Evolutionary conservation across 2,329 filamentous ascomycete genomes (phyloP).

Genomic region (Xylariomycetidae sp.): DNA sequence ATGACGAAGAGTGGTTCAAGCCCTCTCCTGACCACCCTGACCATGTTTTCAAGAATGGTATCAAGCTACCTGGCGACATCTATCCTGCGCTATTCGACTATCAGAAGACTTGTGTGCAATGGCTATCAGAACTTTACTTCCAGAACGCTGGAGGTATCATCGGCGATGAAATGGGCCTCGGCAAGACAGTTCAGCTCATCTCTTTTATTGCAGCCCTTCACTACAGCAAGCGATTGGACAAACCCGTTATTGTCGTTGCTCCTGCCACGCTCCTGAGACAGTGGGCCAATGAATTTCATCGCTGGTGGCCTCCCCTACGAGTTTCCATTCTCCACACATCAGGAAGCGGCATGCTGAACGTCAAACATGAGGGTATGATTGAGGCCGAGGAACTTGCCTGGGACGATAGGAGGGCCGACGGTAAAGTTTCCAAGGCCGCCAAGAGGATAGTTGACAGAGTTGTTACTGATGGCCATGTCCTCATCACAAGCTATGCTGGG

Average conservation of each 20-base stretch:
- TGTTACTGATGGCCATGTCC: constrained; percentile 77
- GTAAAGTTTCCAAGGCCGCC: constrained; percentile 62
- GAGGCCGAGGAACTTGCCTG: constrained; percentile 52
- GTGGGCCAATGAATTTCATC: constrained; percentile 98
- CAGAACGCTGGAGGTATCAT: constrained; percentile 91
- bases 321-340: constrained; percentile 95
- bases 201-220: constrained; percentile 87
- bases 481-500: constrained; percentile 94
- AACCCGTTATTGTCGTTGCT: constrained; percentile 86
- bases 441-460: constrained; percentile 79
- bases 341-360: constrained; percentile 91
- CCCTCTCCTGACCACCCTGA: constrained; percentile 81
- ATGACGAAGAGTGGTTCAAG: constrained; percentile 68
- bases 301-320: constrained; percentile 98
- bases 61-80: constrained; percentile 86
- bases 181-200: constrained; percentile 74
- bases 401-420: constrained; percentile 40
- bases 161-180: constrained; percentile 98
- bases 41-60: constrained; percentile 66
- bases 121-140: constrained; percentile 87
- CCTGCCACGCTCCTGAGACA: constrained; percentile 93
- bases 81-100: constrained; percentile 92
- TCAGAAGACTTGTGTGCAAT: constrained; percentile 94
- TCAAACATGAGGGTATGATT: constrained; percentile 57
- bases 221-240: constrained; percentile 79